A percentile compares a stretch with the other conserved stretches of the same genome.
Conservation (phyloP, 2,329 filamentous ascomycete genomes). For the Ophiostoma populinum region DNA sequence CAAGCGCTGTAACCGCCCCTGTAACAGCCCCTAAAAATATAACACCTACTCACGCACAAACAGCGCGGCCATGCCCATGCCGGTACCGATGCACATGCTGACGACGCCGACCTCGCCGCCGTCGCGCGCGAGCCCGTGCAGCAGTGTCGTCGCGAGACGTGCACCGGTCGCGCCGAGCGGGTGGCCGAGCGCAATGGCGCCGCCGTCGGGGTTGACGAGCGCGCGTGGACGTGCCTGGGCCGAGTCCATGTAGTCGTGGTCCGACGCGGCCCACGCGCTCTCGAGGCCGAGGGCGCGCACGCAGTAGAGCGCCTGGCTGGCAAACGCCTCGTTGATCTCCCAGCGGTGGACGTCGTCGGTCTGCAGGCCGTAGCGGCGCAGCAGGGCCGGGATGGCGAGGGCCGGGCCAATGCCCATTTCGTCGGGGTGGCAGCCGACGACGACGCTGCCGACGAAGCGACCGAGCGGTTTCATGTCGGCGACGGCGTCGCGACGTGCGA, state of each 20-base stretch:
- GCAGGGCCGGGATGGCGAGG: conserved; percentile 65
- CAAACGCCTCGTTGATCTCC: conserved; percentile 84
- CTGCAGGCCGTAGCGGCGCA: conserved; percentile 48
- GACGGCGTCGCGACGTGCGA: conserved; percentile 74
- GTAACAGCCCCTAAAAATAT: too few species aligned
- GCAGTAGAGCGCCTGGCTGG: conserved; percentile 51
- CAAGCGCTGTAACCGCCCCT: too few species aligned
- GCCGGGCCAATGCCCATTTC: conserved; percentile 92
- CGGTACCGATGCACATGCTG: conserved; percentile 77
- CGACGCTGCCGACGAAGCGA: conserved; percentile 62
- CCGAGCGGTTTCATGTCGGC: conserved; percentile 68
- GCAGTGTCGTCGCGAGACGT: conserved; percentile 57
- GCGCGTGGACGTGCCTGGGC: conserved; percentile 17
- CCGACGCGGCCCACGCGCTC: conserved; percentile 33
- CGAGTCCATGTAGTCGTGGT: not conserved
- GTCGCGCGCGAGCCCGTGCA: conserved; percentile 48
- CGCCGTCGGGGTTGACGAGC: conserved; percentile 79
- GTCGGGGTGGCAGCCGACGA: conserved; percentile 66
- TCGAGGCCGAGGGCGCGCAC: conserved; percentile 53
- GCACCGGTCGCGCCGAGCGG: conserved; percentile 80
- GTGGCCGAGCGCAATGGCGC: conserved; percentile 87
- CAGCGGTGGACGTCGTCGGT: conserved; percentile 61
- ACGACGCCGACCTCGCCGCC: conserved; percentile 67
- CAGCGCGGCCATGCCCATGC: conserved; percentile 46
- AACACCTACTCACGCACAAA: conserved; percentile 17